Conservation (phyloP, 2,329 filamentous ascomycete species). For the Emergomyces africanus region DNA sequence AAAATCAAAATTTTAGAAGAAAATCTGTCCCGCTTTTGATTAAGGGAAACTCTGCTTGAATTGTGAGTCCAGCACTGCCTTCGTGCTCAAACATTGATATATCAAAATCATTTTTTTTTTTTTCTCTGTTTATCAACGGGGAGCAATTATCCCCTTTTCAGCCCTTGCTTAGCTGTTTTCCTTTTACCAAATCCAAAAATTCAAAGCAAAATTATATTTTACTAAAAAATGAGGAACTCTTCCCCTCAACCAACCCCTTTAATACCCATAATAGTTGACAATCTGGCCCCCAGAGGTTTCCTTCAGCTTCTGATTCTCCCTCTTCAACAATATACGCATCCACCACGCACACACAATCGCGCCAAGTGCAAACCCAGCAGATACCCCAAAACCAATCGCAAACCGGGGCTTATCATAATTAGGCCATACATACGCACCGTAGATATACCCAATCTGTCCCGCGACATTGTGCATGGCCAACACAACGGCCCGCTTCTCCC, state of each 20-base stretch:
- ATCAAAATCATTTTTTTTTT: no score
- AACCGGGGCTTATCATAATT: slow-evolving; percentile 12
- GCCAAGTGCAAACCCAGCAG: slow-evolving; percentile 10
- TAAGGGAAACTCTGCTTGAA: no score
- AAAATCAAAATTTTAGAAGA: no score
- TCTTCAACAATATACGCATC: slow-evolving; percentile 10
- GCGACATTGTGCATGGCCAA: slow-evolving; percentile 32
- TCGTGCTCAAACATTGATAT: no score
- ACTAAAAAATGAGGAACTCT: background rate
- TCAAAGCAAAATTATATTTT: background rate
- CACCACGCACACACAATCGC: slow-evolving; percentile 13
- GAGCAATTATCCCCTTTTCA: no score
- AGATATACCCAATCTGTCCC: slow-evolving; percentile 29
- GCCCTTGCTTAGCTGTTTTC: background rate
- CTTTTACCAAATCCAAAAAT: background rate
- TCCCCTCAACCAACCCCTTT: background rate
- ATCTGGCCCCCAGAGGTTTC: background rate
- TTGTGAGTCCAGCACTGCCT: no score
- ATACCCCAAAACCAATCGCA: slow-evolving; percentile 10
- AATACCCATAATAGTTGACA: slow-evolving; percentile 12
- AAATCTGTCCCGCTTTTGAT: no score
- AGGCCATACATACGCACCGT: slow-evolving; percentile 27
- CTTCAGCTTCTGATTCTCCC: slow-evolving; percentile 8
- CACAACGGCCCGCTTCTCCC: slow-evolving; percentile 30
- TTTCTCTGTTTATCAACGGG: no score